Conservation (phyloP, 1,139 yeast genomes). For the Nakaseomyces bracarensis region DNA sequence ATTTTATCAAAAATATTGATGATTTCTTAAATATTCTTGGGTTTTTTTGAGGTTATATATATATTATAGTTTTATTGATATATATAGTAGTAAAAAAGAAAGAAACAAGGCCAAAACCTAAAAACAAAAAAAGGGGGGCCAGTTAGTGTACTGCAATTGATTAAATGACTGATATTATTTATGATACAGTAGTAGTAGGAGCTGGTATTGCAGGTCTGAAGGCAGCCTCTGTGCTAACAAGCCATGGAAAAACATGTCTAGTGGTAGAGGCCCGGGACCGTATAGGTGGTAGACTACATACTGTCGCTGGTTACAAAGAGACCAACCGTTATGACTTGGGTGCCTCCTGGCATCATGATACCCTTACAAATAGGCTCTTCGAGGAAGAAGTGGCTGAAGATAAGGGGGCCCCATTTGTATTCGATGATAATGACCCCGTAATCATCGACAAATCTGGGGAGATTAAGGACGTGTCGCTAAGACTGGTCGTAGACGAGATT, state of each 20-base stretch:
- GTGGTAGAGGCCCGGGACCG: constrained; percentile 52
- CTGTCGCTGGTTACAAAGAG: constrained; percentile 32
- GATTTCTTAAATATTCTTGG: too few relatives aligned
- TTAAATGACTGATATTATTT: background rate
- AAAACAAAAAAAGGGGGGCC: too few relatives aligned
- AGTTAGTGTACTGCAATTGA: too few relatives aligned
- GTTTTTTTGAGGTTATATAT: too few relatives aligned
- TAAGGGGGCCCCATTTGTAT: constrained; percentile 21
- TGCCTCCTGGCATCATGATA: constrained; percentile 87
- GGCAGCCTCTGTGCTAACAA: constrained; percentile 56
- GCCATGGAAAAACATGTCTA: constrained; percentile 38
- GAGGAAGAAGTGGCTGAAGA: constrained; percentile 45
- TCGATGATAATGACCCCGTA: constrained; percentile 41
- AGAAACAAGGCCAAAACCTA: too few relatives aligned
- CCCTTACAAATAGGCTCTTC: constrained; percentile 56
- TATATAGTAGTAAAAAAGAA: too few relatives aligned
- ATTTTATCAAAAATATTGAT: too few relatives aligned
- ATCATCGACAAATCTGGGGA: constrained; percentile 30
- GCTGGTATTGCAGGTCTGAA: constrained; percentile 80
- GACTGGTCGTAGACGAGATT: constrained; percentile 36
- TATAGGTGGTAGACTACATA: constrained; percentile 51
- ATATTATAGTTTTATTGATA: too few relatives aligned
- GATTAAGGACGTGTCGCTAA: constrained; percentile 21
- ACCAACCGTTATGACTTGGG: constrained; percentile 56
- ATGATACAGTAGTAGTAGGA: constrained; percentile 50